Percentiles rank a stretch among this genome's conserved stretches.
Evolutionary conservation across 345 rosid species (phyloP).

Genomic region (Hibiscus trionum): DNA sequence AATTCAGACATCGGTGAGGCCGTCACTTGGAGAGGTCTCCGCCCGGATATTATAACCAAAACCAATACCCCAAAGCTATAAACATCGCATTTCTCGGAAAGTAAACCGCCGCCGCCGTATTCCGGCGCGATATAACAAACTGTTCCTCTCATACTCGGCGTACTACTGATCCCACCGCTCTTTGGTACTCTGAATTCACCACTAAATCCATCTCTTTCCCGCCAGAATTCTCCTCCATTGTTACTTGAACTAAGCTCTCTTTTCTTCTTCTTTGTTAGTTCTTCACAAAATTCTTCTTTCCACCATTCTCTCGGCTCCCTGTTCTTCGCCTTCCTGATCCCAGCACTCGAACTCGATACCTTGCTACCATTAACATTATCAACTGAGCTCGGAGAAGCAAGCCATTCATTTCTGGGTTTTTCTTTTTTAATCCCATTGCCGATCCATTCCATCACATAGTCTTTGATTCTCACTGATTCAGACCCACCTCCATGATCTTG

Average conservation of each 20-base stretch:
- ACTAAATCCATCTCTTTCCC: conserved; percentile 63
- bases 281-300: conserved; percentile 81
- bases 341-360: conserved; percentile 23
- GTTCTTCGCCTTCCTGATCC: conserved; percentile 40
- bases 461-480: conserved; percentile 61
- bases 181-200: conserved; percentile 52
- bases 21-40: conserved; percentile 78
- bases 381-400: conserved; percentile 24
- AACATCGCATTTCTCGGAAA: conserved; percentile 85
- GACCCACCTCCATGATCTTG: conserved; percentile 52
- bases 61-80: conserved; percentile 77
- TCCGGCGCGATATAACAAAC: conserved; percentile 90
- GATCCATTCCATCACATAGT: conserved; percentile 78
- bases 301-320: conserved; percentile 80
- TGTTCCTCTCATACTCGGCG: conserved; percentile 97
- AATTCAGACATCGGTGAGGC: conserved; percentile 67
- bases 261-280: conserved; percentile 50
- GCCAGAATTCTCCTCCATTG: conserved; percentile 44
- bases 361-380: conserved; percentile 11
- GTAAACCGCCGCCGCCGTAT: conserved; percentile 53
- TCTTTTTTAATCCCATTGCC: conserved; percentile 70
- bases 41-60: conserved; percentile 71
- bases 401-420: conserved; percentile 43
- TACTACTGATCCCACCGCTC: conserved; percentile 74
- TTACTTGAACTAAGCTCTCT: conserved; percentile 28